These are phyloP conservation scores for Rosa persica DNA, from an alignment of 306 rosid species.

Conservation along the genomic window DNA sequence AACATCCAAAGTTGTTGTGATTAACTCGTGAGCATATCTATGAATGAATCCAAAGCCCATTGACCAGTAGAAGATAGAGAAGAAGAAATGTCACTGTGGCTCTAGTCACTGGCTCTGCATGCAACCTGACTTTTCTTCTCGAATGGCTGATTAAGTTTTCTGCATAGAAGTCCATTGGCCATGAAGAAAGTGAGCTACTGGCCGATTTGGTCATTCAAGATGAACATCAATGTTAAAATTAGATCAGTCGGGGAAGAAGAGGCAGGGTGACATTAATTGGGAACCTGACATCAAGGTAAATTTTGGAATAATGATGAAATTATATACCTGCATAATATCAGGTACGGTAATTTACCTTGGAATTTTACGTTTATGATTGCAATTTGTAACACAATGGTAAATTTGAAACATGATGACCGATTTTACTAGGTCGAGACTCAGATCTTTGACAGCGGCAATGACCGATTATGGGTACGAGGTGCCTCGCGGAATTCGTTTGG, in stretches of 20 bases:
- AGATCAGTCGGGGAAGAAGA: neutral
- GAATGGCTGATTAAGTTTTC: neutral
- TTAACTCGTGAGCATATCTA: neutral
- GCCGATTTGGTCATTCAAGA: neutral
- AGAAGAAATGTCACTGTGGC: neutral
- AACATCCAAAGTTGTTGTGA: neutral
- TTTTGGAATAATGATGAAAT: neutral
- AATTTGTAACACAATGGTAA: too few species aligned
- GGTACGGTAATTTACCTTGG: too few species aligned
- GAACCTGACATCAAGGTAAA: neutral
- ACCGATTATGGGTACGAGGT: too few species aligned
- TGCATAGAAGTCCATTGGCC: conserved; percentile 8
- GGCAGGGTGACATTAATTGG: neutral
- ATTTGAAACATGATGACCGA: too few species aligned
- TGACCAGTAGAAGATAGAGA: neutral
- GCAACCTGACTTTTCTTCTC: neutral
- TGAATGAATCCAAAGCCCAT: conserved; percentile 12
- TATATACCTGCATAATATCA: neutral
- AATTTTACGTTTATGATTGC: too few species aligned
- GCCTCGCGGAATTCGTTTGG: too few species aligned
- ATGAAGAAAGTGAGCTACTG: neutral
- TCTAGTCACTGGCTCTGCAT: neutral
- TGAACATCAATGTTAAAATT: neutral
- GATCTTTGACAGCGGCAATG: too few species aligned
- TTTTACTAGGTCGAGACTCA: too few species aligned